phyloP scores from a whole-genome alignment of 768 basidiomycete genomes.

The Hericium alpestre region DNA sequence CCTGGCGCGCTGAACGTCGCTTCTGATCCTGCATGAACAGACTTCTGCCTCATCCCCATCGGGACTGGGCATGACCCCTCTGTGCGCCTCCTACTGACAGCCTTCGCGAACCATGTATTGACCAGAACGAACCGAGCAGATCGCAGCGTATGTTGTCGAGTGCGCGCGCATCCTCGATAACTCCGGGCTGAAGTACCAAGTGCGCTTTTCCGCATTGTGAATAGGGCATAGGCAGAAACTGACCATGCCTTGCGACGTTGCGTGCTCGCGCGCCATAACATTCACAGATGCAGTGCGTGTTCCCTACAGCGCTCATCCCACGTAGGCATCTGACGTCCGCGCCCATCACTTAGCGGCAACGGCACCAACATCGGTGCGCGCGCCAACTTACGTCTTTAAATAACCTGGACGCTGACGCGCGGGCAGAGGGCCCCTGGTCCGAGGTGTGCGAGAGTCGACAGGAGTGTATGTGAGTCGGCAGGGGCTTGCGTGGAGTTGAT shows the following conservation, averaged over 20 bases:
- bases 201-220: constrained; percentile 19
- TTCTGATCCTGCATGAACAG: constrained; percentile 24
- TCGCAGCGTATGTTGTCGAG: constrained; percentile 70
- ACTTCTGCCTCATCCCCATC: constrained; percentile 84
- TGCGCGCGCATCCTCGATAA: constrained; percentile 76
- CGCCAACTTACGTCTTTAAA: too few relatives aligned
- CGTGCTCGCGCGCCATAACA: too few relatives aligned
- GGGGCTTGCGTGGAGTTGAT: too few relatives aligned
- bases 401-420: too few relatives aligned
- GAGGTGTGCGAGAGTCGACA: constrained; percentile 68
- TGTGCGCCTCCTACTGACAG: background rate
- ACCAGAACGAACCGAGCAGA: constrained; percentile 26
- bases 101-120: too few relatives aligned
- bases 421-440: constrained; percentile 71
- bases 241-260: background rate
- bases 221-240: background rate
- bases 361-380: constrained; percentile 75
- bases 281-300: too few relatives aligned
- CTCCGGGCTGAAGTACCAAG: constrained; percentile 76
- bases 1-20: too few relatives aligned
- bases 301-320: too few relatives aligned
- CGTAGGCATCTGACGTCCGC: constrained; percentile 21
- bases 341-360: constrained; percentile 50
- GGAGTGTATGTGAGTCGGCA: too few relatives aligned
- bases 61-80: constrained; percentile 60